Conservation (phyloP, 306 rosid species). For the Vachellia pachyceras region DNA sequence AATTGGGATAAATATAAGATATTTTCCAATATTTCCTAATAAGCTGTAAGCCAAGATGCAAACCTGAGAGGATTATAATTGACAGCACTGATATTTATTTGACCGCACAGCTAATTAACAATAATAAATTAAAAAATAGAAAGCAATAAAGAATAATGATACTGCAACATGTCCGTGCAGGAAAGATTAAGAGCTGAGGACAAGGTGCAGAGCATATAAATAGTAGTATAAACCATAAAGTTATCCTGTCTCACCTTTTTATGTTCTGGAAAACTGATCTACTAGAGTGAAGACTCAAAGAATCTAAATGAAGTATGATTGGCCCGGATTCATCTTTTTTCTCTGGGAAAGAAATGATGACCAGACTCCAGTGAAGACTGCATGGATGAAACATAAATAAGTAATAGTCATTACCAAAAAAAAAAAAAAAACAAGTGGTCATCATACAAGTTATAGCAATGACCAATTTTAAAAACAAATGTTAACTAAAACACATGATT, state of each 20-base stretch:
- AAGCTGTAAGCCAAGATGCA: slow-evolving; percentile 22
- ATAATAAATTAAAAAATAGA: background rate
- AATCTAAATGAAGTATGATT: slow-evolving; percentile 92
- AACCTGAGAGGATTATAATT: background rate
- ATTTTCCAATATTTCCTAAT: slow-evolving; percentile 21
- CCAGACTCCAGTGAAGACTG: slow-evolving; percentile 98
- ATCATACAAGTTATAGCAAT: slow-evolving; percentile 26
- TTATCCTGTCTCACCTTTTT: slow-evolving; percentile 67
- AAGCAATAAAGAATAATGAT: slow-evolving; percentile 2
- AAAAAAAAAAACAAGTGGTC: background rate
- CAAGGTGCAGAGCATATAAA: slow-evolving; percentile 23
- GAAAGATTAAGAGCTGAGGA: slow-evolving; percentile 23
- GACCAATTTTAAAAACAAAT: background rate
- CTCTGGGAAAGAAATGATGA: slow-evolving; percentile 86
- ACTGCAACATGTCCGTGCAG: background rate
- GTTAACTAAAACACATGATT: slow-evolving; percentile 1
- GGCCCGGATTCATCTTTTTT: slow-evolving; percentile 88
- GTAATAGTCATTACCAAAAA: slow-evolving; percentile 24
- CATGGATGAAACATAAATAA: slow-evolving; percentile 39
- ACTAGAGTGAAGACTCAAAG: slow-evolving; percentile 87
- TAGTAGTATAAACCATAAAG: slow-evolving; percentile 19
- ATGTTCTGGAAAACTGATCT: slow-evolving; percentile 70
- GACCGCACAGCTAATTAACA: slow-evolving; percentile 8
- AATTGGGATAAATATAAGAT: background rate
- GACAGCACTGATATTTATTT: slow-evolving; percentile 14